Evolutionary conservation across 371 early-diverging fungal genomes (phyloP), one percentile per base, ranked within the genome.

Genomic region (Apophysomyces trapeziformis): DNA sequence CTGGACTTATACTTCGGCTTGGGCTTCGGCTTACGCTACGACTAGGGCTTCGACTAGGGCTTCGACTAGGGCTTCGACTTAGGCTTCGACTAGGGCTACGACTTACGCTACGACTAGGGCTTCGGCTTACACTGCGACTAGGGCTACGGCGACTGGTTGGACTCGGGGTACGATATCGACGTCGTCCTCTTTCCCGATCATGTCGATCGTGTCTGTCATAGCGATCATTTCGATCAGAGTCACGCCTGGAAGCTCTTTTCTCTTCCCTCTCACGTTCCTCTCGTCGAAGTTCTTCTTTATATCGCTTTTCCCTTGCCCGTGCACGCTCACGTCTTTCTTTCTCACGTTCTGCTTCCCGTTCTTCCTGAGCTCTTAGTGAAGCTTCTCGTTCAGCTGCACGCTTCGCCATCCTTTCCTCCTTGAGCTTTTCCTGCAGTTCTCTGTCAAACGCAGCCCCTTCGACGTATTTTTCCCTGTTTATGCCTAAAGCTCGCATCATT

Each of bases 391-490:
- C 67, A 7, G 72, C 74, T 56, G 84, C 85, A 43, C 68, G 74
- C 41, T 75, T 74, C 26, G 82, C 73, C 21, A 73, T 65, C n/a
- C 77, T 69, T 62, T 87, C 82, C 39, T 82, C 79, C 36, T 85
- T 80, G 44, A 79, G 74, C 58, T 83, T 79, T 58, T 85, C 92
- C 71, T 89, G 90, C 32, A 90, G 69, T 54, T 94, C 94, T 39
- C 79, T 74, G 65, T 91, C 93, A 83, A 96, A 96, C 1, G 94
- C 90, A 38, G 88, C 88, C 3, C 95, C 96, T 62, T 93, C 93
- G 0, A 89, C 89, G 76, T 92, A 88, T 36, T 79, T 76, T 0
- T 62, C 66, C 1, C 76, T 62, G 0, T 82, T 70, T n/a, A 96
- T 92, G 7, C 88, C 85, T 32, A 96, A 72, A 0, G 95, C 96